Evolutionary conservation across 345 rosid genomes (phyloP), one percentile per base, ranked within the genome.

Genomic region (Turritis glabra): DNA sequence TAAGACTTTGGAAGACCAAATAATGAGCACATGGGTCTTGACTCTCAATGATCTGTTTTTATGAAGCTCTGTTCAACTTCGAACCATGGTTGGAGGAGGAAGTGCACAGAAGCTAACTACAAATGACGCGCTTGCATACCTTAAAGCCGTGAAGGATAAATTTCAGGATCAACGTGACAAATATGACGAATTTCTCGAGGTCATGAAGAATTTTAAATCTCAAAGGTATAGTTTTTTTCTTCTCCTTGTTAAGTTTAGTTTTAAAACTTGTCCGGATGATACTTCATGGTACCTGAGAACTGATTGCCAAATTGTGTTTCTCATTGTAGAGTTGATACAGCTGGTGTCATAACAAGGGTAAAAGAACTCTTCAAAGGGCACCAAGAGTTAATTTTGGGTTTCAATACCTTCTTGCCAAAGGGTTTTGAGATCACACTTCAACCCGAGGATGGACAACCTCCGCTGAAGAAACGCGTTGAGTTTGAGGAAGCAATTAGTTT

Each of bases 171-270:
- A 87, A 46, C 83, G 84, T 73, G 98, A 87, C 35, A 90, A 90
- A 65, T 92, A 92, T 64, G 96, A 90, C 19, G 88, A 81, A 19
- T 92, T 92, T 72, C 94, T 92, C 71, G 94, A 92, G 75, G 96
- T 92, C 41, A 92, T 92, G 98, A 90, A 88, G 79, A 96, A 87
- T 79, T 92, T 90, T 76, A 90, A 87, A 82, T 92, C 96, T 56
- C 98, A 90, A 73, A 87, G 94, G 98, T 90, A 33, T 38, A 6
- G 2, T 37, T 25, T 2, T 15, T 32, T 14, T 32, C 4, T 1
- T 57, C 59, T 66, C 58, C 7, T 51, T 51, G 23, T 7, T 25
- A 6, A 35, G 26, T 26, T 32, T 66, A 14, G 32, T n/a, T 67
- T 38, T 0, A 38, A 38, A 38, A 38, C n/a, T 38, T 27, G 38